Percentiles rank a stretch among this genome's conserved stretches.
Conservation (phyloP, 257 asterid genomes). For the Scutellaria galericulata region DNA sequence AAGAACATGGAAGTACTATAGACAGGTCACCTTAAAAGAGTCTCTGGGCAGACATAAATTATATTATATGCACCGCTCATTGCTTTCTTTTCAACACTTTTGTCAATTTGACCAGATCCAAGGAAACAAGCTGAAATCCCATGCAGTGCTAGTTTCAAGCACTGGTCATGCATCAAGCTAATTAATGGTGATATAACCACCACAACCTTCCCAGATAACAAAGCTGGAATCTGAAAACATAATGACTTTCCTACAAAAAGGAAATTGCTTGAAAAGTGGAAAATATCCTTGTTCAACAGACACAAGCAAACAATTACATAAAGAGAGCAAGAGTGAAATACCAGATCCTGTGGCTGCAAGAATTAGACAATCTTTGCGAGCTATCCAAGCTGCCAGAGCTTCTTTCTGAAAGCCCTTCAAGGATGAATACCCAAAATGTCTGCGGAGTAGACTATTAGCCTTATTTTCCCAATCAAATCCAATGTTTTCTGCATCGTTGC, state of each 20-base stretch:
- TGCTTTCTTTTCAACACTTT: conserved; percentile 73
- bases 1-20: conserved; percentile 14
- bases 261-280: conserved; percentile 31
- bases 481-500: conserved; percentile 43
- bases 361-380: conserved; percentile 65
- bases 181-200: conserved; percentile 82
- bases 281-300: conserved; percentile 15
- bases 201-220: conserved; percentile 75
- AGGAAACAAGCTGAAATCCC: conserved; percentile 87
- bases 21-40: conserved; percentile 59
- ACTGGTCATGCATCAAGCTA: conserved; percentile 91
- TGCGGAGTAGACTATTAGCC: conserved; percentile 43
- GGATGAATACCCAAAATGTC: conserved; percentile 62
- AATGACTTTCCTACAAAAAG: conserved; percentile 68
- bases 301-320: conserved; percentile 10
- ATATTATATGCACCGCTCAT: conserved; percentile 66
- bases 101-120: conserved; percentile 85
- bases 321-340: conserved; percentile 34
- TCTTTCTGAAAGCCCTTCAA: conserved; percentile 73
- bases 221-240: conserved; percentile 79
- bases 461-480: conserved; percentile 61
- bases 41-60: conserved; percentile 84
- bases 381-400: conserved; percentile 69
- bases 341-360: conserved; percentile 92
- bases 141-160: conserved; percentile 71